phyloP scores from a whole-genome alignment of 345 rosid genomes.

The Diplotaxis tenuifolia region DNA sequence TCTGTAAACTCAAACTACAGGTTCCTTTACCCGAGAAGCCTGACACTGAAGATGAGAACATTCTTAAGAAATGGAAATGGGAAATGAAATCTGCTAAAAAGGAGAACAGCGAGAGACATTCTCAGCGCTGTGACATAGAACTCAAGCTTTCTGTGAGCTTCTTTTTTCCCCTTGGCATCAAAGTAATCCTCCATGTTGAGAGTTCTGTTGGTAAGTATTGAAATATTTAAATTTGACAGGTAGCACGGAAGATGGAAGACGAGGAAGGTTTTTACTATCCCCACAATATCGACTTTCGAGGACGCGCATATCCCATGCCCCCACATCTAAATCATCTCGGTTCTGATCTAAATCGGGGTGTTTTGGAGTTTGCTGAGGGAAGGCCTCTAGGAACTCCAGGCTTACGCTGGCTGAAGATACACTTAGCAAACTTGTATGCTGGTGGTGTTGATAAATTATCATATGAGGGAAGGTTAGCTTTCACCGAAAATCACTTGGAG shows the following conservation, averaged over 20 bases:
- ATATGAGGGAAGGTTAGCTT: conserved; percentile 57
- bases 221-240: conserved; percentile 45
- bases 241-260: conserved; percentile 73
- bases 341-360: conserved; percentile 80
- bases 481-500: conserved; percentile 72
- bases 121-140: conserved; percentile 75
- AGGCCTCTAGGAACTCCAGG: conserved; percentile 70
- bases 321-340: conserved; percentile 87
- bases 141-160: conserved; percentile 75
- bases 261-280: conserved; percentile 85
- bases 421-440: conserved; percentile 78
- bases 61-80: conserved; percentile 75
- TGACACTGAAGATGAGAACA: conserved; percentile 68
- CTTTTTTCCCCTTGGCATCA: conserved; percentile 3
- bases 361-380: conserved; percentile 82
- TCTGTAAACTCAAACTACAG: conserved; percentile 40
- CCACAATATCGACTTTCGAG: conserved; percentile 81
- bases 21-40: conserved; percentile 76
- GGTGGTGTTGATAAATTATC: conserved; percentile 86
- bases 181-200: conserved; percentile 23
- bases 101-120: conserved; percentile 79
- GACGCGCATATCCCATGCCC: conserved; percentile 94
- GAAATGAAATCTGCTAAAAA: conserved; percentile 51
- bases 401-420: conserved; percentile 77
- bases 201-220: conserved; percentile 18